Base-by-base conservation (phyloP, 1,284 basidiomycete species). In the Ganoderma boninense region DNA sequence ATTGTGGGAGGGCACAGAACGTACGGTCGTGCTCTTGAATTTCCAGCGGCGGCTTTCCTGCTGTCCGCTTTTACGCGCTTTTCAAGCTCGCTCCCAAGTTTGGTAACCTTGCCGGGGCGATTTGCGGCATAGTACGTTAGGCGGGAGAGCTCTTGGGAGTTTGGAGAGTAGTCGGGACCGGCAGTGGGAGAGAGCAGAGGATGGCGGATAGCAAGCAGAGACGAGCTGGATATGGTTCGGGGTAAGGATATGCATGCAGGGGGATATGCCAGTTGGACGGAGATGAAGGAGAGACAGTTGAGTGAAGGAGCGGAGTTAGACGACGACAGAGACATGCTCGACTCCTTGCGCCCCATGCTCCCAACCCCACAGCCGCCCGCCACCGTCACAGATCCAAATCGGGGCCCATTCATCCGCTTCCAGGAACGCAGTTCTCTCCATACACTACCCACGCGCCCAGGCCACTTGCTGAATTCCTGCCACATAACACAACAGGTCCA, bases 81-180 rank as follows among this genome's bases (percentile, higher is more conserved):
- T 80, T 97, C 93, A 63, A 99, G 85, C 79, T 97, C 95, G 67
- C 86, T 86, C 18, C 92, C 92, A 42, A 99, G 87, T 80, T 97
- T 97, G 69, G 92, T 87, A 32, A 98, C 87, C 83, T 98, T 97
- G 43, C 93, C 92, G 0, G 97, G 95, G 76, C 93, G 91, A 81
- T 97, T 96, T 14, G 92, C 91, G 13, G 95, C 96, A 86, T 96
- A 97, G 83, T 98, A 98, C 5, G 95, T 95, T 71, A 99, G 87
- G 61, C 94, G 91, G 67, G 95, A 96, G 43, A 98, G 87, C 78
- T 98, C 97, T 80, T 98, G 97, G 0, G 93, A 89, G 74, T 96
- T 94, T 1, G 96, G 96, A 56, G 89, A 89, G 81, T 92, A 97
- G 67, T 95, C 93, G 44, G 95, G 92, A 35, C 88, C 93, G 11